Conservation (phyloP, 345 rosid species). For the Citropsis articulata region DNA sequence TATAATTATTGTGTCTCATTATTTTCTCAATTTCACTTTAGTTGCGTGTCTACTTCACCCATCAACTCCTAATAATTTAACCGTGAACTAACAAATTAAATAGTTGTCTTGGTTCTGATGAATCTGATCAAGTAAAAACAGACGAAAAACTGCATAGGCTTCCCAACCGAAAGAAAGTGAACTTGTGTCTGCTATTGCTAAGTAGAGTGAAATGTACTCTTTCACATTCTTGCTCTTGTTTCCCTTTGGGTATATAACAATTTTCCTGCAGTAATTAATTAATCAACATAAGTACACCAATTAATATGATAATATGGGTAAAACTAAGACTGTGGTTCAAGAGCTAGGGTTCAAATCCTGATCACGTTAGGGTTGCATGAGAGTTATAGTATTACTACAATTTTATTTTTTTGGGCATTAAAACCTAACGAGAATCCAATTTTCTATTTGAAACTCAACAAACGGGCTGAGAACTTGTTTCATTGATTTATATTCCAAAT, state of each 20-base stretch:
- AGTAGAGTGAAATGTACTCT: constrained; percentile 52
- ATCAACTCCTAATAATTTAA: no score
- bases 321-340: background rate
- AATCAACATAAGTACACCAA: background rate
- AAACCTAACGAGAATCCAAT: no score
- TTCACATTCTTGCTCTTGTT: constrained; percentile 52
- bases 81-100: constrained; percentile 36
- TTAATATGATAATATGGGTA: no score
- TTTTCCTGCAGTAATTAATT: constrained; percentile 46
- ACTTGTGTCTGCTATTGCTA: constrained; percentile 39
- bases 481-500: no score
- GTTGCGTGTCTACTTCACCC: no score
- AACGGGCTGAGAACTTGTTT: no score
- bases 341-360: background rate
- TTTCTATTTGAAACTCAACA: no score
- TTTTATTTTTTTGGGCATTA: no score
- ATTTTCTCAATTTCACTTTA: no score
- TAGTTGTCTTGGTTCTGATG: constrained; percentile 39
- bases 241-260: constrained; percentile 62
- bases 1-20: no score
- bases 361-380: no score
- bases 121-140: constrained; percentile 49
- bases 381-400: no score
- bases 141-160: constrained; percentile 40
- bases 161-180: constrained; percentile 50